Evolutionary conservation across 176 grass and related monocot genomes (phyloP).

Genomic region (Hyparrhenia diplandra): DNA sequence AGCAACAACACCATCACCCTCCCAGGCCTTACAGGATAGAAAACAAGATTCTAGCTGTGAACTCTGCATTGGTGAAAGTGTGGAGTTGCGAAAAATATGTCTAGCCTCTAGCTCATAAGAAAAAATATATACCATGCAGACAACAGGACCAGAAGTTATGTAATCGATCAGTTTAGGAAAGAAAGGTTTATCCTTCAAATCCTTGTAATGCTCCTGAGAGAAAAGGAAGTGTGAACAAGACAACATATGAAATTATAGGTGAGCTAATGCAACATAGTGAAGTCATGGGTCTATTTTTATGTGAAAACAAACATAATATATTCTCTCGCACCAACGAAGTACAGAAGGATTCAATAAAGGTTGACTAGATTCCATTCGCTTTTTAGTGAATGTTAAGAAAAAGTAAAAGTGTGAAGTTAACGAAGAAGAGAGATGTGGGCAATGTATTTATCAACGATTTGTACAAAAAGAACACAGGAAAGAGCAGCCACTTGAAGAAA

Average conservation of each 20-base stretch:
- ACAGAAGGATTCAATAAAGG: background rate
- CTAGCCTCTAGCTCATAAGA: background rate
- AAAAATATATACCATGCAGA: slow-evolving; percentile 81
- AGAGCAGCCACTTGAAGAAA: background rate
- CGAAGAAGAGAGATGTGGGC: background rate
- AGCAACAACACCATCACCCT: slow-evolving; percentile 81
- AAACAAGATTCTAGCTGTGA: background rate
- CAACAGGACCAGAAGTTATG: slow-evolving; percentile 95
- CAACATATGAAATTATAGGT: background rate
- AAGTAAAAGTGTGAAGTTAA: background rate
- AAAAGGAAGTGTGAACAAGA: slow-evolving; percentile 3
- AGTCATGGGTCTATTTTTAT: slow-evolving; percentile 13
- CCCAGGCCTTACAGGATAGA: slow-evolving; percentile 71
- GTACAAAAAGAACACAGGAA: background rate
- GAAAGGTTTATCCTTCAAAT: slow-evolving; percentile 83
- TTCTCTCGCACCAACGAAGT: background rate
- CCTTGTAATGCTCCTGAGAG: slow-evolving; percentile 93
- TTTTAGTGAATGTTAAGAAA: background rate
- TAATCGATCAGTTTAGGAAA: slow-evolving; percentile 74
- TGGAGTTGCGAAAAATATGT: background rate
- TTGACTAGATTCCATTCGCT: background rate
- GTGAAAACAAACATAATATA: background rate
- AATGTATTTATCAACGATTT: background rate
- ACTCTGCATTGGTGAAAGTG: background rate
- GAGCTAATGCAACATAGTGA: slow-evolving; percentile 30